Evolutionary conservation across 306 rosid species (phyloP).

Genomic region (Pterocarpus santalinus): DNA sequence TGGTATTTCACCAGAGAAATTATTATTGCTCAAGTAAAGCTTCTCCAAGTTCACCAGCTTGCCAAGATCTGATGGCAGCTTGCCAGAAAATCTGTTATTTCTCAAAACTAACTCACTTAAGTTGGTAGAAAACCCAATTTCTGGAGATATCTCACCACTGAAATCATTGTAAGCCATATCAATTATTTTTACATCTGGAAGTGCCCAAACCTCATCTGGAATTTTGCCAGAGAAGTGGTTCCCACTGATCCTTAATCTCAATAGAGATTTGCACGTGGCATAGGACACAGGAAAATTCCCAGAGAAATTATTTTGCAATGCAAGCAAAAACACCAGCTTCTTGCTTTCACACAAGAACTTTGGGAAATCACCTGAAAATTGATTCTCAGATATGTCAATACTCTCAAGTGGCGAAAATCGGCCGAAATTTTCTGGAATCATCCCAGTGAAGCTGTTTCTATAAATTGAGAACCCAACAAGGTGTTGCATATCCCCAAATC

Average conservation of each 20-base stretch:
- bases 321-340: constrained; percentile 76
- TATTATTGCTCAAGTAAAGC: constrained; percentile 72
- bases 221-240: constrained; percentile 77
- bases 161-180: constrained; percentile 84
- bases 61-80: constrained; percentile 79
- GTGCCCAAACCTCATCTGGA: constrained; percentile 80
- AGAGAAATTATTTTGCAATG: constrained; percentile 79
- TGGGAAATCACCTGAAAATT: constrained; percentile 87
- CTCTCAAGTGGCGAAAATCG: constrained; percentile 71
- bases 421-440: constrained; percentile 72
- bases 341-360: constrained; percentile 76
- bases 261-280: constrained; percentile 72
- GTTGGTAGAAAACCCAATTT: constrained; percentile 69
- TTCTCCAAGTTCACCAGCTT: constrained; percentile 77
- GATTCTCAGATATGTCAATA: constrained; percentile 96
- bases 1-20: constrained; percentile 78
- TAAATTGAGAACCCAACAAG: constrained; percentile 77
- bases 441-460: constrained; percentile 77
- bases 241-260: constrained; percentile 74
- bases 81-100: constrained; percentile 79
- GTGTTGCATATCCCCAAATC: constrained; percentile 85
- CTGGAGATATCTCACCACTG: constrained; percentile 65
- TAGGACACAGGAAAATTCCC: constrained; percentile 81
- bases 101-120: constrained; percentile 71
- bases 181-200: constrained; percentile 73